Percentiles rank a stretch among this genome's conserved stretches.
Conservation (phyloP, 108 stramenopile genomes). For the Halocafeteria seosinensis region DNA sequence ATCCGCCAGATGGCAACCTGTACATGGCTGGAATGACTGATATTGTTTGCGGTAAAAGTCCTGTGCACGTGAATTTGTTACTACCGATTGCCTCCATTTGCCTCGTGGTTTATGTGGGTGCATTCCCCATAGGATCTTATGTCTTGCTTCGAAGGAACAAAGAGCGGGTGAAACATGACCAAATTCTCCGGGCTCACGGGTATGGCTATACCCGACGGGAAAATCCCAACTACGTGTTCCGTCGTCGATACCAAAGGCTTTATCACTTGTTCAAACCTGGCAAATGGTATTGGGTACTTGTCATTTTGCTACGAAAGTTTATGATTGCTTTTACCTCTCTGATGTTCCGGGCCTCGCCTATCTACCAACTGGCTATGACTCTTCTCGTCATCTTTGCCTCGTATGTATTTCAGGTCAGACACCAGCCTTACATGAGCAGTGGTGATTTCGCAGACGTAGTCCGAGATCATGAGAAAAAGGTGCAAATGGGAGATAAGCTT, state of each 20-base stretch:
- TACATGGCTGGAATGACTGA: conserved; percentile 4
- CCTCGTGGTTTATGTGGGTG: background rate
- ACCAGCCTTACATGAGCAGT: conserved; percentile 24
- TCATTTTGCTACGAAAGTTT: conserved; percentile 15
- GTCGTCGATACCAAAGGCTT: too few relatives aligned
- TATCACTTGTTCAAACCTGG: too few relatives aligned
- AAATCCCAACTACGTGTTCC: conserved; percentile 2
- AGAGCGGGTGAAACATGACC: too few relatives aligned
- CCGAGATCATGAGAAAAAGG: too few relatives aligned
- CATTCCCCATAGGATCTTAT: conserved; percentile 4
- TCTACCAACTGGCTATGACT: conserved; percentile 6
- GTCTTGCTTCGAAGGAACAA: background rate
- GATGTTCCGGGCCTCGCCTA: conserved; percentile 12
- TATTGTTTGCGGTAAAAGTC: too few relatives aligned
- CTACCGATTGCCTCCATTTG: conserved; percentile 8
- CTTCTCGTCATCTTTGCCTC: conserved; percentile 16
- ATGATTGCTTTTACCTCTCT: conserved; percentile 13
- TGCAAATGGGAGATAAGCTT: too few relatives aligned
- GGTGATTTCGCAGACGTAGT: too few relatives aligned
- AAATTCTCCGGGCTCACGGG: conserved; percentile 6
- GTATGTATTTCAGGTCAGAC: conserved; percentile 9
- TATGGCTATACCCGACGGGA: conserved; percentile 5
- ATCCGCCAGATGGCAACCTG: too few relatives aligned
- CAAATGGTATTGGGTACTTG: too few relatives aligned
- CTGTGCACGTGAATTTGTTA: conserved; percentile 11